Conservation (phyloP, 805 yeast species). For the Schizosaccharomyces octosporus region DNA sequence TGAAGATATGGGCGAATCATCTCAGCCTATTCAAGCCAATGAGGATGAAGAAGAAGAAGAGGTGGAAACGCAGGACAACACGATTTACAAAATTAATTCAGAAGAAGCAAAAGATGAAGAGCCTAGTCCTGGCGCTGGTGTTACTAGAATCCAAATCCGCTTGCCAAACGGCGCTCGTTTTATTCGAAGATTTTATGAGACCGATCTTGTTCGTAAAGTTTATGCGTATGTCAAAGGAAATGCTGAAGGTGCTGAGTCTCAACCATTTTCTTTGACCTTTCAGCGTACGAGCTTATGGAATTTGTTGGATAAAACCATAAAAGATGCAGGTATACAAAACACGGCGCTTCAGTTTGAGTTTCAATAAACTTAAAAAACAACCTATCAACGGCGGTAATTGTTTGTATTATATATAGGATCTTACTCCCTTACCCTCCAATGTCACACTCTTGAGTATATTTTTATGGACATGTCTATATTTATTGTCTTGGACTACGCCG, state of each 20-base stretch:
- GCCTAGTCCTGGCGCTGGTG: slow-evolving; percentile 30
- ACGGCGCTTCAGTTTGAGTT: slow-evolving; percentile 52
- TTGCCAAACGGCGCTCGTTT: slow-evolving; percentile 57
- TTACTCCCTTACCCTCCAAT: too few relatives aligned
- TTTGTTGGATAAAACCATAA: slow-evolving; percentile 31
- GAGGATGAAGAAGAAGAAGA: slow-evolving; percentile 1
- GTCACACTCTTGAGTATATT: too few relatives aligned
- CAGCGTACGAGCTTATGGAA: slow-evolving; percentile 34
- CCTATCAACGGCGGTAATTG: too few relatives aligned
- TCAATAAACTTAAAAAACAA: neutral
- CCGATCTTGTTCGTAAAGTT: slow-evolving; percentile 33
- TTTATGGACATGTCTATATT: too few relatives aligned
- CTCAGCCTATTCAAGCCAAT: slow-evolving; percentile 3
- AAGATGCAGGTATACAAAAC: slow-evolving; percentile 55
- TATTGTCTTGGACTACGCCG: too few relatives aligned
- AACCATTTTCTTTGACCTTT: slow-evolving; percentile 31
- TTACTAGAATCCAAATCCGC: slow-evolving; percentile 68
- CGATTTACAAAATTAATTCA: slow-evolving; percentile 26
- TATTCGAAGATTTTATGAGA: slow-evolving; percentile 38
- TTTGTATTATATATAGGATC: too few relatives aligned
- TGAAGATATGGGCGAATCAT: slow-evolving; percentile 5
- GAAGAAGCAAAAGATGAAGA: slow-evolving; percentile 25
- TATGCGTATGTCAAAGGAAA: slow-evolving; percentile 45
- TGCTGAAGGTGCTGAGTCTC: slow-evolving; percentile 19
- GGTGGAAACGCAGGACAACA: slow-evolving; percentile 10